Percentiles rank a stretch among this genome's conserved stretches.
Evolutionary conservation across 805 yeast species (phyloP).

Genomic region (Yueomyces sinensis): DNA sequence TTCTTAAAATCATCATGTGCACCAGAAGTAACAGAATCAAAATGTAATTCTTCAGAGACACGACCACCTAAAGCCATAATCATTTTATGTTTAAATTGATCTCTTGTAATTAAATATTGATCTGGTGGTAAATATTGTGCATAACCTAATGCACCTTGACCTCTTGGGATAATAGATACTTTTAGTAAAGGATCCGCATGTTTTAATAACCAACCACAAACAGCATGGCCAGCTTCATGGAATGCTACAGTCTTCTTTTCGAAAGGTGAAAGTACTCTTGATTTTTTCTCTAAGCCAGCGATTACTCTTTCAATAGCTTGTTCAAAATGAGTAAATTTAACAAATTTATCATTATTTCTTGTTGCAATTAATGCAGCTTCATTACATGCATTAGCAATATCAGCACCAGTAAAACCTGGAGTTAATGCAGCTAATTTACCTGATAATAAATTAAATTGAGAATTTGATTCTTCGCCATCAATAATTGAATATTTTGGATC

Average conservation of each 20-base stretch:
- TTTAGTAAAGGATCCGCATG: conserved; percentile 88
- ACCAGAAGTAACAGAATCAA: conserved; percentile 86
- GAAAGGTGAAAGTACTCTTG: conserved; percentile 67
- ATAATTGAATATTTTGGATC: conserved; percentile 16
- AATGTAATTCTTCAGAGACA: conserved; percentile 89
- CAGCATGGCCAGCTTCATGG: conserved; percentile 98
- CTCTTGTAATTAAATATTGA: conserved; percentile 59
- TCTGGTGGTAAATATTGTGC: conserved; percentile 97
- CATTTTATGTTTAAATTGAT: conserved; percentile 81
- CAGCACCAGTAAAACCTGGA: conserved; percentile 98
- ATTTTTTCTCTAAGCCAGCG: conserved; percentile 89
- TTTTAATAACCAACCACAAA: conserved; percentile 92
- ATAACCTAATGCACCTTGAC: conserved; percentile 93
- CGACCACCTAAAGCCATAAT: conserved; percentile 96
- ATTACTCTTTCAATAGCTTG: conserved; percentile 94
- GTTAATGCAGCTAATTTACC: conserved; percentile 91
- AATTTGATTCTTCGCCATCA: background rate
- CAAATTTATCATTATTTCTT: conserved; percentile 56
- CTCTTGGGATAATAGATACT: conserved; percentile 94
- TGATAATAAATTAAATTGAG: conserved; percentile 33
- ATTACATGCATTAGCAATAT: conserved; percentile 91
- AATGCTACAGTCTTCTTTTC: conserved; percentile 89
- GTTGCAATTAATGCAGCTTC: conserved; percentile 98
- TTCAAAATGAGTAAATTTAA: conserved; percentile 74
- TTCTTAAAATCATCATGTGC: conserved; percentile 95